These are phyloP conservation scores for Coffea eugenioides DNA, from an alignment of 257 asterid genomes.

Conservation along the genomic window DNA sequence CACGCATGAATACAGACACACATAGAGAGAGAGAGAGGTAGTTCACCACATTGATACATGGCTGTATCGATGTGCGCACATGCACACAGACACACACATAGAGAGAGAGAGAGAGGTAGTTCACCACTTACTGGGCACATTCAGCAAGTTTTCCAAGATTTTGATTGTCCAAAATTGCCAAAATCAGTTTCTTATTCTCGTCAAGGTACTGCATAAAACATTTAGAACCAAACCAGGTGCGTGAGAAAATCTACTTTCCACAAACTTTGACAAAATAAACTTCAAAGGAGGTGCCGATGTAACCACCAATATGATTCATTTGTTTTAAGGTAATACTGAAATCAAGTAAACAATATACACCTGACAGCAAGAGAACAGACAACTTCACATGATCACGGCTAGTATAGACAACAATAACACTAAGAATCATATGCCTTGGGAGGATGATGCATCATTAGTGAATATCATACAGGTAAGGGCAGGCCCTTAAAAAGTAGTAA, in stretches of 20 bases:
- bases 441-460: not conserved
- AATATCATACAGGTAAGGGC: not conserved
- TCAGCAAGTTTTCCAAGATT: conserved; percentile 94
- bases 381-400: not conserved
- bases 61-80: not conserved
- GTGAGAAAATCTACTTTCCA: not conserved
- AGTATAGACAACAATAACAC: not conserved
- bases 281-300: not conserved
- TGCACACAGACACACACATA: not conserved
- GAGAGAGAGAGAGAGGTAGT: conserved; percentile 12
- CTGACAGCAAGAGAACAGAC: not conserved
- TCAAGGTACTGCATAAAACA: conserved; percentile 73
- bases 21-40: conserved; percentile 8
- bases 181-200: conserved; percentile 88
- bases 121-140: conserved; percentile 81
- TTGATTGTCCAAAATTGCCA: conserved; percentile 93
- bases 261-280: not conserved
- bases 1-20: not conserved
- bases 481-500: not conserved
- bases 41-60: conserved; percentile 25
- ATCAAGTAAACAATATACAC: not conserved
- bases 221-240: not conserved
- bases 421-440: not conserved
- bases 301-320: not conserved
- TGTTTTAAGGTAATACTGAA: not conserved